Evolutionary conservation across 2,329 filamentous ascomycete species (phyloP), one percentile per base, ranked within the genome.

Genomic region (Diaporthe destruens): DNA sequence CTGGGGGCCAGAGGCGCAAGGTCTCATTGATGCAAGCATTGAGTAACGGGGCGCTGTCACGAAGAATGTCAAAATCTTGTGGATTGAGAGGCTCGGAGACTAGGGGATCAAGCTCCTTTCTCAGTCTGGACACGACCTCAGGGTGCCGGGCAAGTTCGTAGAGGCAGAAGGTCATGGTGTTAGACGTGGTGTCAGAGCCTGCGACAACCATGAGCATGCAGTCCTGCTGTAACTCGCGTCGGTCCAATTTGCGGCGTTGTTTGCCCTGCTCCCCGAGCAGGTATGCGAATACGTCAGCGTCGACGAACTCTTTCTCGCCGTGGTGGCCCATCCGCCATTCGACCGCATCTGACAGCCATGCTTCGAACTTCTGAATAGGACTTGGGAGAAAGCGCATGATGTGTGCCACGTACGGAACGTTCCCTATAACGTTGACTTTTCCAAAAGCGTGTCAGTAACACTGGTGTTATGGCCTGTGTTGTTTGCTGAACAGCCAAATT

Each of bases 81-180:
- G 57, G 39, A 39, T 47, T 25, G 8, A 47, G 39, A n/a, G 18
- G 16, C 1, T 9, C 39, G 3, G 39, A 47, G 39, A 63, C 9
- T 7, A 63, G 39, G 20, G 57, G 23, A 11, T 47, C 39, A 14
- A 63, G 57, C 72, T 88, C 87, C 18, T 79, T 71, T 23, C 85
- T 82, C 23, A 89, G 81, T 69, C 79, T 82, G 23, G 79, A 75
- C 1, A 82, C 75, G 2, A 83, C 82, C 2, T 77, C 72, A 0
- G 84, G 84, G 74, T 90, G 82, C 44, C 83, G 83, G 80, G 90
- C 87, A 14, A 92, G 82, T 2, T 89, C 82, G 78, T 91, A 91
- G 51, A 91, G 84, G 1, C 87, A 86, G 90, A 90, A 92, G 0
- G 90, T 91, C 18, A 92, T 80, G 0, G 87, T 88, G 76, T 92